A percentile compares a stretch with the other conserved stretches of the same genome.
phyloP scores from a whole-genome alignment of 148 eudicot genomes.

The Chenopodium album region DNA sequence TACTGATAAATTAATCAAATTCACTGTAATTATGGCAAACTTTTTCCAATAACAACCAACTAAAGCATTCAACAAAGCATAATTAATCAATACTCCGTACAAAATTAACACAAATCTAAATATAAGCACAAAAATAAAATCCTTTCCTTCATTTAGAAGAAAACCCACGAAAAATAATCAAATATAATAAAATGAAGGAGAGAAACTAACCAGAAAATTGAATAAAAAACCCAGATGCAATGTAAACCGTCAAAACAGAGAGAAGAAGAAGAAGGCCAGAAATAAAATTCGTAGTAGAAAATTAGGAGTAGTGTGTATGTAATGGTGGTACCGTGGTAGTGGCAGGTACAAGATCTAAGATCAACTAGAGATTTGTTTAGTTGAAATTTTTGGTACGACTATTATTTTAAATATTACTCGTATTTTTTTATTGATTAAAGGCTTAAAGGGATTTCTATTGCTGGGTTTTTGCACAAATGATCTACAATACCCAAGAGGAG shows the following conservation, averaged over 20 bases:
- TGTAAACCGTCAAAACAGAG: not conserved
- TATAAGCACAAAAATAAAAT: not conserved
- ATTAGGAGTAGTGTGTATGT: not conserved
- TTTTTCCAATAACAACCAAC: not conserved
- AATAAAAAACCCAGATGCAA: constrained; percentile 13
- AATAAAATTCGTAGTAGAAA: not conserved
- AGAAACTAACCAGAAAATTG: constrained; percentile 20
- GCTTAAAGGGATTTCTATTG: no score
- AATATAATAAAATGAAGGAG: not conserved
- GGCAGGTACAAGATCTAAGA: constrained; percentile 19
- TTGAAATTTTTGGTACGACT: no score
- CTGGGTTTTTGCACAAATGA: no score
- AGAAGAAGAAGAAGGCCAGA: not conserved
- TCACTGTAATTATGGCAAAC: not conserved
- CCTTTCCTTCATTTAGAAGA: not conserved
- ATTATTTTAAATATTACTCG: no score
- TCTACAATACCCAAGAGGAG: no score
- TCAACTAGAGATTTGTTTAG: not conserved
- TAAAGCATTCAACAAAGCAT: not conserved
- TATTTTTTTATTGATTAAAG: no score
- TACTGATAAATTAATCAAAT: not conserved
- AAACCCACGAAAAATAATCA: not conserved
- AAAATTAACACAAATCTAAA: not conserved
- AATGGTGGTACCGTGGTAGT: not conserved
- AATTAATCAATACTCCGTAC: not conserved